Conservation (phyloP, 2,329 filamentous ascomycete species). For the Ceratocystis harringtonii region DNA sequence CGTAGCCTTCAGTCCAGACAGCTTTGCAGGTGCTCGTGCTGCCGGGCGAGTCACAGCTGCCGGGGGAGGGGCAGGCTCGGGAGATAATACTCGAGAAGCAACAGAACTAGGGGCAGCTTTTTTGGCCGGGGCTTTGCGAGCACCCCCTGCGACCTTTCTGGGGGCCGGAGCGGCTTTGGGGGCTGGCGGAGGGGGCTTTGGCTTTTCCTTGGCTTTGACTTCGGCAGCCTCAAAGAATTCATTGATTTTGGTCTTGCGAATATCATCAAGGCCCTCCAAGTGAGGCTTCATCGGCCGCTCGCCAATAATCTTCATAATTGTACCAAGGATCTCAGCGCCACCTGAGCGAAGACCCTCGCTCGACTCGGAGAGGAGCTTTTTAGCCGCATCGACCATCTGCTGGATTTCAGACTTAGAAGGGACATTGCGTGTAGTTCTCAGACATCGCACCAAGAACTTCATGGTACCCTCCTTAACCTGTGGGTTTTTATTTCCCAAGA, state of each 20-base stretch:
- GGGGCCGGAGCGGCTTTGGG: slow-evolving; percentile 34
- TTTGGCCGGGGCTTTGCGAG: slow-evolving; percentile 28
- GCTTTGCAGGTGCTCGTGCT: slow-evolving; percentile 38
- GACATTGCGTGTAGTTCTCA: slow-evolving; percentile 69
- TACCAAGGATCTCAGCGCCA: slow-evolving; percentile 82
- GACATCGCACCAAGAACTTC: slow-evolving; percentile 78
- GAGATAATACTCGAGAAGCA: slow-evolving; percentile 22
- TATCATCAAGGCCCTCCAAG: slow-evolving; percentile 85
- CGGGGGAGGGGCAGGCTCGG: slow-evolving; percentile 25
- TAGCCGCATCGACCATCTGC: slow-evolving; percentile 71
- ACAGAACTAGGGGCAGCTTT: slow-evolving; percentile 29
- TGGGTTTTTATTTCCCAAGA: slow-evolving; percentile 85
- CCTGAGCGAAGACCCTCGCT: slow-evolving; percentile 73
- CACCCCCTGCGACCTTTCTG: slow-evolving; percentile 32
- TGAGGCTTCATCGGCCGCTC: slow-evolving; percentile 90
- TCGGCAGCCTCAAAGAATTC: slow-evolving; percentile 61
- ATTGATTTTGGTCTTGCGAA: slow-evolving; percentile 88
- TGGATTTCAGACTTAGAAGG: slow-evolving; percentile 74
- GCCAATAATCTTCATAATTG: slow-evolving; percentile 96
- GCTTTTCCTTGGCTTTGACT: slow-evolving; percentile 47
- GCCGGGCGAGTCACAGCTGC: slow-evolving; percentile 38
- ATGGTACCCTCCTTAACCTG: slow-evolving; percentile 93
- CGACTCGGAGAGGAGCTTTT: slow-evolving; percentile 80
- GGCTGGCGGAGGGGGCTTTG: slow-evolving; percentile 59
- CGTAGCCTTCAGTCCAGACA: slow-evolving; percentile 45